Evolutionary conservation across 495 filamentous ascomycete genomes (phyloP).

Genomic region (Xanthoparmelia taractica): DNA sequence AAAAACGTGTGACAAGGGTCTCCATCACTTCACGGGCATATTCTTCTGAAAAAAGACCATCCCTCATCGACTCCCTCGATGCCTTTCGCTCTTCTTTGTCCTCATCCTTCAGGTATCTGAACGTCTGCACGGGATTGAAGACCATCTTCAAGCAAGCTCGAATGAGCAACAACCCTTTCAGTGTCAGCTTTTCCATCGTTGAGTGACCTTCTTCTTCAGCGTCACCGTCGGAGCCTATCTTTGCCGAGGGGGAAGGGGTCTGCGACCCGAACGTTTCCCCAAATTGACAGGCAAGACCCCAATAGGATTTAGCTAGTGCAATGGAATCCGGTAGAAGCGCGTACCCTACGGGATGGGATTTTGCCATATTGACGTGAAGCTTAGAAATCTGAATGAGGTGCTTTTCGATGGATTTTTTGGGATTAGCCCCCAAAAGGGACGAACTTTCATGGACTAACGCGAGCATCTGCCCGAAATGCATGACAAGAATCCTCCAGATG

Average conservation of each 20-base stretch:
- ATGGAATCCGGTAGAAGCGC: conserved; percentile 70
- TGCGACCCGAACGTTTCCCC: conserved; percentile 60
- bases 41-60: conserved; percentile 61
- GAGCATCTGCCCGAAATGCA: conserved; percentile 65
- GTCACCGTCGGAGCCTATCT: conserved; percentile 45
- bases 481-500: conserved; percentile 65
- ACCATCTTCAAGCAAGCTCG: conserved; percentile 76
- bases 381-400: conserved; percentile 86
- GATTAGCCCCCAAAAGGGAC: conserved; percentile 22
- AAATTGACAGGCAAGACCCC: conserved; percentile 67
- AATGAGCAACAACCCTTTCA: conserved; percentile 77
- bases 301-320: conserved; percentile 68
- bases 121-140: conserved; percentile 68
- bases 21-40: conserved; percentile 74
- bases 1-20: conserved; percentile 74
- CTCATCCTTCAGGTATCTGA: conserved; percentile 66
- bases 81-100: conserved; percentile 58
- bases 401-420: conserved; percentile 44
- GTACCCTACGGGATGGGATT: conserved; percentile 68
- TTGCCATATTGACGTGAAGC: conserved; percentile 77
- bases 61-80: conserved; percentile 57
- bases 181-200: conserved; percentile 63
- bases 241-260: conserved; percentile 29
- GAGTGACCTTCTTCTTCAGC: conserved; percentile 45
- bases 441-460: conserved; percentile 24